phyloP scores from a whole-genome alignment of 805 yeast genomes.

The Wickerhamomyces pijperi region DNA sequence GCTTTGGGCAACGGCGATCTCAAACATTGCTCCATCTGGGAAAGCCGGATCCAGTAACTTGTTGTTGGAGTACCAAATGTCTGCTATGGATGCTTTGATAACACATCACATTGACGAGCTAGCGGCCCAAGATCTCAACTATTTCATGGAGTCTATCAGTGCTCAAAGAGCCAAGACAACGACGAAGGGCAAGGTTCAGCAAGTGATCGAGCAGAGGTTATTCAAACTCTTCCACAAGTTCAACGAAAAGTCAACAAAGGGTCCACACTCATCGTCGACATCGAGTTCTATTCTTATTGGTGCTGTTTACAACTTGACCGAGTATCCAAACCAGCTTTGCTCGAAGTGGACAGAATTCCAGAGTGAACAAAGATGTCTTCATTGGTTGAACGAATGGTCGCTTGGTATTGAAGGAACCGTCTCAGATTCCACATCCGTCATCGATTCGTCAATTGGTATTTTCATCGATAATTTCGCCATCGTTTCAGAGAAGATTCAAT shows the following conservation, averaged over 20 bases:
- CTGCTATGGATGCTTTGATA: conserved; percentile 19
- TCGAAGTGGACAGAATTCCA: neutral
- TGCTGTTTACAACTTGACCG: conserved; percentile 25
- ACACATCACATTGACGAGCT: neutral
- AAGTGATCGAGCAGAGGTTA: neutral
- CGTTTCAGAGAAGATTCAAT: conserved; percentile 70
- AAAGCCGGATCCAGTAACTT: too few relatives aligned
- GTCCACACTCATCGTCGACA: conserved; percentile 14
- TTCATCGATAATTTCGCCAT: conserved; percentile 62
- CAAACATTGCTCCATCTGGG: too few relatives aligned
- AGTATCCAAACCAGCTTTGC: neutral
- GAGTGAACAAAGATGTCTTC: neutral
- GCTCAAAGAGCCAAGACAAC: too few relatives aligned
- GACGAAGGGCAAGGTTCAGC: neutral
- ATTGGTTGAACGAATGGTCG: neutral
- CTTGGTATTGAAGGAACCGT: neutral
- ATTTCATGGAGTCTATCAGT: neutral
- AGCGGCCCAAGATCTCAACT: neutral
- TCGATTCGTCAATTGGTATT: conserved; percentile 73
- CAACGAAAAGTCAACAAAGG: conserved; percentile 25
- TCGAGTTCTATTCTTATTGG: conserved; percentile 24
- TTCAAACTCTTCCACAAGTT: conserved; percentile 18
- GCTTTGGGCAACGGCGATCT: conserved; percentile 47
- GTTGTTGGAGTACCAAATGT: neutral
- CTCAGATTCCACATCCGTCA: too few relatives aligned